Evolutionary conservation across 129 eudicot species (phyloP), one percentile per base, ranked within the genome.

Genomic region (Saposhnikovia divaricata): DNA sequence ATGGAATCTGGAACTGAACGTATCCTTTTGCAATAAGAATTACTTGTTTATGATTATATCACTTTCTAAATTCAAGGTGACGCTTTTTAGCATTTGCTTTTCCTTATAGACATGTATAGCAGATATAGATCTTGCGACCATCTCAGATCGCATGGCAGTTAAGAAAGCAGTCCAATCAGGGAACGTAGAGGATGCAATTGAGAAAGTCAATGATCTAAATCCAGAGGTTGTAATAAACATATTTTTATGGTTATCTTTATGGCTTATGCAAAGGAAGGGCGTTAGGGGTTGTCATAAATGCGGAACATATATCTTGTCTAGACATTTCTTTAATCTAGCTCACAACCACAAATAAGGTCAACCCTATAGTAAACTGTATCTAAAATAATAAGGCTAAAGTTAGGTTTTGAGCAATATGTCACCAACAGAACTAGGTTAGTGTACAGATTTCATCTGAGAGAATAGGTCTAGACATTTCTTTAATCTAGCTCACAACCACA

Each of bases 141-240:
- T 95, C 77, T 85, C 93, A 61, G 98, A 95, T 55, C 97, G 98
- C 25, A 92, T 92, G 98, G 98, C 98, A 59, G 98, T 95, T 28
- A 95, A 95, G 85, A 95, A 92, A 86, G 98, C 98, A 18, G 98
- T 95, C 27, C 98, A 95, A 59, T 77, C 85, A 31, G 98, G 98
- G 77, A 89, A 95, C 61, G 93, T 92, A 82, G 97, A 90, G 87
- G 98, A 95, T 85, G 98, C 98, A 5, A 95, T 95, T 79, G 98
- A 95, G 77, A 90, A 90, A 86, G 97, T 92, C 50, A 92, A 92
- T 80, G 98, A 92, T 83, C 81, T 95, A 81, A 95, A 95, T 72
- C 98, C 98, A 27, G 97, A 95, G 97, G 75, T 71, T 66, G 18
- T 27, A 14, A 28, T 27, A 31, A 6, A 66, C 28, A 27, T 66